phyloP scores from a whole-genome alignment of 1,284 basidiomycete species.

The Somion occarium region DNA sequence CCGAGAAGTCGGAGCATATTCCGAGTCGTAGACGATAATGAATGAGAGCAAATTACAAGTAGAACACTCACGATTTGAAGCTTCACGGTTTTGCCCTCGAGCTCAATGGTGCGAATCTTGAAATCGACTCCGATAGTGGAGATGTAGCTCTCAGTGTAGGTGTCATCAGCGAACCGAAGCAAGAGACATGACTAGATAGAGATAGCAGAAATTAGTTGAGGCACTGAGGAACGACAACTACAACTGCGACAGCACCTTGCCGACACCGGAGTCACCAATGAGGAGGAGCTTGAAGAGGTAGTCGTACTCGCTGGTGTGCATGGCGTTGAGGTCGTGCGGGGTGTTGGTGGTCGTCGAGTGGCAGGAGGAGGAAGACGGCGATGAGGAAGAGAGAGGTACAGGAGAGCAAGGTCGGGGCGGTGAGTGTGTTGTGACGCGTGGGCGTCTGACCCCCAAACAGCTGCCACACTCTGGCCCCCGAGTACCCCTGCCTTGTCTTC shows the following conservation, averaged over 20 bases:
- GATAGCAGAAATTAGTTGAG: neutral
- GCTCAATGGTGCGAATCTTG: slow-evolving; percentile 99
- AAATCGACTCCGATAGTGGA: slow-evolving; percentile 99
- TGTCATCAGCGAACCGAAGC: slow-evolving; percentile 98
- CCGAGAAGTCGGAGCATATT: no score
- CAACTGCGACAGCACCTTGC: slow-evolving; percentile 62
- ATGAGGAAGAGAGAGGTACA: slow-evolving; percentile 19
- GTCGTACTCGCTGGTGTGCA: slow-evolving; percentile 94
- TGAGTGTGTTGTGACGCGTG: slow-evolving; percentile 33
- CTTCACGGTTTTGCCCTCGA: slow-evolving; percentile 99
- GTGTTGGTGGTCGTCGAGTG: slow-evolving; percentile 18
- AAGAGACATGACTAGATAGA: slow-evolving; percentile 85
- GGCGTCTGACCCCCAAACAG: slow-evolving; percentile 22
- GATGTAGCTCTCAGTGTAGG: slow-evolving; percentile 99
- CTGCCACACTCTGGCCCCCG: slow-evolving; percentile 7
- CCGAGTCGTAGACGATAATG: neutral
- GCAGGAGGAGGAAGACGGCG: slow-evolving; percentile 7
- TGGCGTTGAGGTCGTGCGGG: slow-evolving; percentile 31
- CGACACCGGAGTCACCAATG: slow-evolving; percentile 94
- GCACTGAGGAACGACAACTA: slow-evolving; percentile 1
- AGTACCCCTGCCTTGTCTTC: slow-evolving; percentile 1
- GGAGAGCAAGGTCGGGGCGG: slow-evolving; percentile 20
- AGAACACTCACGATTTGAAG: slow-evolving; percentile 88
- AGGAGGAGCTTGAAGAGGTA: slow-evolving; percentile 96
- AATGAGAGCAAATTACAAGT: neutral